Percentiles rank a stretch among this genome's conserved stretches.
phyloP scores from a whole-genome alignment of 148 eudicot species.

The Camellia lanceoleosa region DNA sequence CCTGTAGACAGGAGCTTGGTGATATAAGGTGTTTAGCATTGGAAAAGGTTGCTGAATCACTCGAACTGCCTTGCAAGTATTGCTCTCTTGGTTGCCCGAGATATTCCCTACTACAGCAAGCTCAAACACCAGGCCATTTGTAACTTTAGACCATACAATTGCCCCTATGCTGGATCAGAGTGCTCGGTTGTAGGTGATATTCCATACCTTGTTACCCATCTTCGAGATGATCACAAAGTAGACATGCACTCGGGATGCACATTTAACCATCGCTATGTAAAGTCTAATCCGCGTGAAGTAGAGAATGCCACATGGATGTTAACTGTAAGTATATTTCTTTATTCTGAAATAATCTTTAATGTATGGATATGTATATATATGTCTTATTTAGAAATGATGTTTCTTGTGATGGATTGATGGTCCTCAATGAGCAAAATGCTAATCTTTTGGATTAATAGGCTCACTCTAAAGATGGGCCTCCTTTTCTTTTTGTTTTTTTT shows the following conservation, averaged over 20 bases:
- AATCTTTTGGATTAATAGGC: not conserved
- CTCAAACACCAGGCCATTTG: slow-evolving; percentile 73
- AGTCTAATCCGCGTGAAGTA: slow-evolving; percentile 88
- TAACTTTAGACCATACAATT: slow-evolving; percentile 79
- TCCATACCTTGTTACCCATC: slow-evolving; percentile 63
- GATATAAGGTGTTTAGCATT: slow-evolving; percentile 85
- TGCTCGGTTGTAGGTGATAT: slow-evolving; percentile 74
- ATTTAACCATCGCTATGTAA: slow-evolving; percentile 85
- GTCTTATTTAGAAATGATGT: not conserved
- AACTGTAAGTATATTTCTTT: slow-evolving; percentile 55
- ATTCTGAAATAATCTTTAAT: not conserved
- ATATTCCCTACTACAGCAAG: slow-evolving; percentile 81
- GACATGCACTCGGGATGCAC: slow-evolving; percentile 93
- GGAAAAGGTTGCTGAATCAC: slow-evolving; percentile 86
- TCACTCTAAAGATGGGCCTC: too few species aligned
- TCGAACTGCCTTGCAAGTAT: slow-evolving; percentile 81
- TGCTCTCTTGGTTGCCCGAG: slow-evolving; percentile 70
- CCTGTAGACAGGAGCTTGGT: slow-evolving; percentile 82
- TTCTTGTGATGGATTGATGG: not conserved
- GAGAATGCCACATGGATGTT: slow-evolving; percentile 96
- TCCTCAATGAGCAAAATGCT: not conserved
- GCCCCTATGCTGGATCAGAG: slow-evolving; percentile 90
- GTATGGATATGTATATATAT: not conserved
- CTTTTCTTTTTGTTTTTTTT: too few species aligned
- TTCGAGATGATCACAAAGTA: slow-evolving; percentile 83